Evolutionary conservation across 768 basidiomycete genomes (phyloP).

Genomic region (Gloeopeniophorella convolvens): DNA sequence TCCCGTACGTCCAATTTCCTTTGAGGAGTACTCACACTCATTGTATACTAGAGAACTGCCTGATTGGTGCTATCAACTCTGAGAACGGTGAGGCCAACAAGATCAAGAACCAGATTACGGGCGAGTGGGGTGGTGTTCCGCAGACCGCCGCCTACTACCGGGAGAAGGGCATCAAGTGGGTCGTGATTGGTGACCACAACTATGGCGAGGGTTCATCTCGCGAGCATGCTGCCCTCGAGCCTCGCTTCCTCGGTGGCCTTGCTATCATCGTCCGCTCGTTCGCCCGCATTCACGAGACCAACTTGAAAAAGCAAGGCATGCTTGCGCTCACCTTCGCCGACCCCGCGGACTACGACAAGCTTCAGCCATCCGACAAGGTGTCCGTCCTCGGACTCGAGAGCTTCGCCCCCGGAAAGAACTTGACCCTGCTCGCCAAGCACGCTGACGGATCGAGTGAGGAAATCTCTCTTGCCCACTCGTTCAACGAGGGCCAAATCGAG

Average conservation of each 20-base stretch:
- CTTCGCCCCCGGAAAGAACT: slow-evolving; percentile 89
- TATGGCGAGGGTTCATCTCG: slow-evolving; percentile 98
- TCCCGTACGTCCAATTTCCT: slow-evolving; percentile 53
- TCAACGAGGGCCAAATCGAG: slow-evolving; percentile 95
- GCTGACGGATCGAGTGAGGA: slow-evolving; percentile 72
- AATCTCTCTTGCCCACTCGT: slow-evolving; percentile 80
- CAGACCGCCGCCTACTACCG: slow-evolving; percentile 85
- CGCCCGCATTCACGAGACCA: slow-evolving; percentile 96
- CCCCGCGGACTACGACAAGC: slow-evolving; percentile 90
- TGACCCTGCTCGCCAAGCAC: slow-evolving; percentile 80
- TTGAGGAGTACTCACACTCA: slow-evolving; percentile 9
- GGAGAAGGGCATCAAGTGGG: slow-evolving; percentile 88
- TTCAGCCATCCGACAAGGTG: slow-evolving; percentile 81
- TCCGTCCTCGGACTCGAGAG: slow-evolving; percentile 83
- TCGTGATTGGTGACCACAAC: slow-evolving; percentile 93
- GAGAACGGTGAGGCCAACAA: slow-evolving; percentile 97
- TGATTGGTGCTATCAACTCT: slow-evolving; percentile 94
- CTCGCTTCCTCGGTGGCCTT: slow-evolving; percentile 89
- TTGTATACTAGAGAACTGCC: slow-evolving; percentile 69
- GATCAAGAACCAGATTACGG: slow-evolving; percentile 84
- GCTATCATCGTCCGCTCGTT: slow-evolving; percentile 96
- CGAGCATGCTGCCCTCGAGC: slow-evolving; percentile 96
- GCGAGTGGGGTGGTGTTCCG: slow-evolving; percentile 82
- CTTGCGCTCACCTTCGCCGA: slow-evolving; percentile 91
- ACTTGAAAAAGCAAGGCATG: slow-evolving; percentile 99